Percentiles rank a stretch among this genome's conserved stretches.
These are phyloP conservation scores for Coccomyxa sp. DNA, from an alignment of 139 green algal genomes.

Conservation along the genomic window DNA sequence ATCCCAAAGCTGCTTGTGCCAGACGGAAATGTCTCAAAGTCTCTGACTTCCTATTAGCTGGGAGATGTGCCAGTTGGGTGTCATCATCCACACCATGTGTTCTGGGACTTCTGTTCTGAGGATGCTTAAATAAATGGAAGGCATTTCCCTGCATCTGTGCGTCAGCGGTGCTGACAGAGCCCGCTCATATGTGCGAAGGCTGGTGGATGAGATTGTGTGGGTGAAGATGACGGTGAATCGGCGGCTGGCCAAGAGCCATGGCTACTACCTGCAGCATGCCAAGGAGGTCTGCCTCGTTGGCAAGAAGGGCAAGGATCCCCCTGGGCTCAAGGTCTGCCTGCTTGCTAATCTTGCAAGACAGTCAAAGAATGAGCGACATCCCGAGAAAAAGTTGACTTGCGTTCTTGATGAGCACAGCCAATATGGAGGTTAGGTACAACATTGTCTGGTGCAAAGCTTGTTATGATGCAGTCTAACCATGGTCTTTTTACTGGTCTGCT, in stretches of 20 bases:
- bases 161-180: neutral
- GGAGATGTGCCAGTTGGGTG: too few species aligned
- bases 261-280: constrained; percentile 94
- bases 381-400: too few species aligned
- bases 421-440: too few species aligned
- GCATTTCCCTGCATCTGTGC: neutral
- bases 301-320: constrained; percentile 50
- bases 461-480: neutral
- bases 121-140: neutral
- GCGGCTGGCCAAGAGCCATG: constrained; percentile 87
- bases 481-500: too few species aligned
- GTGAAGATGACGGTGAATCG: constrained; percentile 93
- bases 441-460: neutral
- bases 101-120: neutral
- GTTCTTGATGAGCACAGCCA: too few species aligned
- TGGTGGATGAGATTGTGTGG: constrained; percentile 96
- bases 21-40: too few species aligned
- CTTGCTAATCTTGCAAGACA: neutral
- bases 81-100: too few species aligned
- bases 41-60: too few species aligned
- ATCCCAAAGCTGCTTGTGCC: too few species aligned
- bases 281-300: constrained; percentile 85
- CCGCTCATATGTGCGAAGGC: constrained; percentile 25
- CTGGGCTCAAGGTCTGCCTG: constrained; percentile 1
- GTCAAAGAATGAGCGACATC: neutral